Conservation (phyloP, 352 stramenopile genomes). For the Phytophthora pistaciae region DNA sequence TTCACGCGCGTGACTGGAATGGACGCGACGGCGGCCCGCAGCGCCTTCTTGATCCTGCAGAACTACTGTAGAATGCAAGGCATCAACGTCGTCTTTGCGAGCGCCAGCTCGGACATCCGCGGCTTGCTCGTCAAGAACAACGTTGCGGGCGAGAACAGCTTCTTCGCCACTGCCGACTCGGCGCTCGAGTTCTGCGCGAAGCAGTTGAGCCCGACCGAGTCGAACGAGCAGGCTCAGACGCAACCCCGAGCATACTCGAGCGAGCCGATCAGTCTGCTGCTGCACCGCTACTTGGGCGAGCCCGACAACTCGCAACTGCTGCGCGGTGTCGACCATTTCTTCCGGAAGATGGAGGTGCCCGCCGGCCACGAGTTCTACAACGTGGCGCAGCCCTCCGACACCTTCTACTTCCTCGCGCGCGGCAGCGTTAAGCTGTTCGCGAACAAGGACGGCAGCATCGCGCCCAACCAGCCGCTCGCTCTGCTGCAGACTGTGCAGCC, state of each 20-base stretch:
- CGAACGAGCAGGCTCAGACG: slow-evolving; percentile 16
- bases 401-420: slow-evolving; percentile 74
- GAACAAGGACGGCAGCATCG: slow-evolving; percentile 68
- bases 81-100: slow-evolving; percentile 69
- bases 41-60: slow-evolving; percentile 80
- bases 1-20: slow-evolving; percentile 87
- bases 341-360: slow-evolving; percentile 47
- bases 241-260: slow-evolving; percentile 38
- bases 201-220: slow-evolving; percentile 36
- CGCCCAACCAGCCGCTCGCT: slow-evolving; percentile 48
- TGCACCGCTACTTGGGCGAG: slow-evolving; percentile 82
- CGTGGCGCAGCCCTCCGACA: slow-evolving; percentile 54
- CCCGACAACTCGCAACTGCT: slow-evolving; percentile 68
- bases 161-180: slow-evolving; percentile 70
- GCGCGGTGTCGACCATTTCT: slow-evolving; percentile 67
- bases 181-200: slow-evolving; percentile 79
- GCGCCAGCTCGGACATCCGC: slow-evolving; percentile 63
- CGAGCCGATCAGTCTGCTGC: slow-evolving; percentile 59
- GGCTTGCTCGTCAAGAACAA: slow-evolving; percentile 70
- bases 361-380: slow-evolving; percentile 72
- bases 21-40: slow-evolving; percentile 80
- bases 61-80: slow-evolving; percentile 72
- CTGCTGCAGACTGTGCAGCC: slow-evolving; percentile 70
- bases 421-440: slow-evolving; percentile 77
- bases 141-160: slow-evolving; percentile 54